Evolutionary conservation across 2,329 filamentous ascomycete genomes (phyloP).

Genomic region (Elsinoe fawcettii): DNA sequence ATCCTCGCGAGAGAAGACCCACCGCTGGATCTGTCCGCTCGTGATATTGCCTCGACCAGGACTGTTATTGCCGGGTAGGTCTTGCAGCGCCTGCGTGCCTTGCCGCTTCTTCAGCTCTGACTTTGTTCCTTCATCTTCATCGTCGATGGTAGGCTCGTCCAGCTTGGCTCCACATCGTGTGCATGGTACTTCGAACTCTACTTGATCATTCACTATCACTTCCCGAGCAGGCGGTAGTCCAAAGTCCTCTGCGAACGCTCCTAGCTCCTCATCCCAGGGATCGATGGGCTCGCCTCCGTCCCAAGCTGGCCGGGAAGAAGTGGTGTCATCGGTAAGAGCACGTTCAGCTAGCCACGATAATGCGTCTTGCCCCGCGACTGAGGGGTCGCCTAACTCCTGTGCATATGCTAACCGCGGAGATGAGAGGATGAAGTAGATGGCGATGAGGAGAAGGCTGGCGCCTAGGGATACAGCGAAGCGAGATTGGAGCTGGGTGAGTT

Average conservation of each 20-base stretch:
- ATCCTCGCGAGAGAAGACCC: conserved; percentile 53
- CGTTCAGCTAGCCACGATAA: background rate
- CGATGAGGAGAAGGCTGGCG: conserved; percentile 51
- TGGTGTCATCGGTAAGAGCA: background rate
- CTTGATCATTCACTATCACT: conserved; percentile 22
- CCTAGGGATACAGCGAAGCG: conserved; percentile 61
- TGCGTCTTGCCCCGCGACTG: conserved; percentile 40
- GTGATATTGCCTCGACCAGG: conserved; percentile 52
- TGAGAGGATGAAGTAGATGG: conserved; percentile 55
- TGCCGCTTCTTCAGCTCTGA: conserved; percentile 43
- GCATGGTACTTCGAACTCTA: conserved; percentile 20
- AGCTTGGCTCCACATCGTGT: background rate
- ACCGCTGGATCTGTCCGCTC: conserved; percentile 56
- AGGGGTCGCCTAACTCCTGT: conserved; percentile 45
- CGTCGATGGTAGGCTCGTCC: conserved; percentile 20
- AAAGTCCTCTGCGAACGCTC: background rate
- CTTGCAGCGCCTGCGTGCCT: conserved; percentile 32
- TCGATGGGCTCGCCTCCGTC: background rate
- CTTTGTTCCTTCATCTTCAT: conserved; percentile 19
- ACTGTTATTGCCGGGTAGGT: conserved; percentile 53
- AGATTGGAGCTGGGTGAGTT: conserved; percentile 62
- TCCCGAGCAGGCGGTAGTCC: conserved; percentile 13
- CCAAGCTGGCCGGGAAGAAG: background rate
- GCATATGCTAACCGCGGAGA: conserved; percentile 56
- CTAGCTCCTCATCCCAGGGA: conserved; percentile 9